These are phyloP conservation scores for Harringtonia lauricola DNA, from an alignment of 2,329 filamentous ascomycete genomes.

Conservation along the genomic window DNA sequence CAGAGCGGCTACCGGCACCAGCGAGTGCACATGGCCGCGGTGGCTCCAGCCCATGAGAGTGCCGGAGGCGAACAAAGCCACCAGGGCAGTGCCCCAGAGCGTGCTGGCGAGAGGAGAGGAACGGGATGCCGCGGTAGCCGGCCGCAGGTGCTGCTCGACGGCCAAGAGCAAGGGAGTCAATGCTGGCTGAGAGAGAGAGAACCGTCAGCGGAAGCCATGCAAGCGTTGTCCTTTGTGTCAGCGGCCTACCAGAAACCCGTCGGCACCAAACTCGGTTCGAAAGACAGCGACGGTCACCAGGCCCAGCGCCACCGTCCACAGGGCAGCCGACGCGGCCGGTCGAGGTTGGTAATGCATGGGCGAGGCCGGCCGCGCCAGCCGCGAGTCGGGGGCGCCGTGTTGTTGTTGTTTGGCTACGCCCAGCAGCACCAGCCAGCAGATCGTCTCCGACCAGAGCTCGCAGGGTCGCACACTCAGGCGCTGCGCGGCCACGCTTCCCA, in stretches of 20 bases:
- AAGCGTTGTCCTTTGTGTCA: not conserved
- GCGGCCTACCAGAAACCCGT: not conserved
- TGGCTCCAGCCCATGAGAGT: not conserved
- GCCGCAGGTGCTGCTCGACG: not conserved
- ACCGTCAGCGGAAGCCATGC: not conserved
- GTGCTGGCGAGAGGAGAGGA: not conserved
- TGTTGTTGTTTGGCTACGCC: not conserved
- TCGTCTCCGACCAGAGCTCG: not conserved
- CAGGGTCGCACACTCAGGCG: not conserved
- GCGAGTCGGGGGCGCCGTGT: not conserved
- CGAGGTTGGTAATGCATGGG: not conserved
- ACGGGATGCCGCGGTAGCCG: not conserved
- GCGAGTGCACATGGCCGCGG: not conserved
- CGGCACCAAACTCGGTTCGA: not conserved
- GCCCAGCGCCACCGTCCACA: not conserved
- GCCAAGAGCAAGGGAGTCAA: not conserved
- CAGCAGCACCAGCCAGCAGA: not conserved
- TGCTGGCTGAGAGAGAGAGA: not conserved
- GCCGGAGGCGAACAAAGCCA: not conserved
- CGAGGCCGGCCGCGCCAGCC: not conserved
- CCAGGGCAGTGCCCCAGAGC: not conserved
- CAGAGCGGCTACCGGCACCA: not conserved
- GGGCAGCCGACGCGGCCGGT: too few relatives aligned
- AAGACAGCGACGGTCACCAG: not conserved
- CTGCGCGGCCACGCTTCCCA: not conserved